phyloP scores from a whole-genome alignment of 495 filamentous ascomycete genomes.

The Penicillium canescens region DNA sequence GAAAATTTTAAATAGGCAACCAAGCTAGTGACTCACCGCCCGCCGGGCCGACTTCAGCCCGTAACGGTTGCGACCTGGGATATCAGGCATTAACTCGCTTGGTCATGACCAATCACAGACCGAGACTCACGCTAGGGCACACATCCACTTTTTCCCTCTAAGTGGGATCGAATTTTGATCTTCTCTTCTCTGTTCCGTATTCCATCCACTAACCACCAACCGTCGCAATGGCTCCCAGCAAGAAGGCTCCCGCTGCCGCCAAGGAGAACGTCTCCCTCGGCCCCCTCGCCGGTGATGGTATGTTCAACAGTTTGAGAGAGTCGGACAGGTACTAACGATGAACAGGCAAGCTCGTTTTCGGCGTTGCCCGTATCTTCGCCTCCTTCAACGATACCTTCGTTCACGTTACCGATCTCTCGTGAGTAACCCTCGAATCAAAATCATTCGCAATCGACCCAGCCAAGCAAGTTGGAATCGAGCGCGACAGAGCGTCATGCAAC shows the following conservation, averaged over 20 bases:
- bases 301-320: conserved; percentile 17
- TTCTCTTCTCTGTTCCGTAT: conserved; percentile 38
- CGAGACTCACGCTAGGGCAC: conserved; percentile 39
- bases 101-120: conserved; percentile 32
- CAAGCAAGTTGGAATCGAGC: conserved; percentile 3
- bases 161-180: conserved; percentile 11
- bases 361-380: conserved; percentile 98
- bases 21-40: conserved; percentile 28
- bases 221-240: conserved; percentile 70
- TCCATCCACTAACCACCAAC: conserved; percentile 44
- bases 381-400: conserved; percentile 99
- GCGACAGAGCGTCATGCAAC: not conserved
- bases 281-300: conserved; percentile 89
- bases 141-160: conserved; percentile 39
- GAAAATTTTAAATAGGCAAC: conserved; percentile 41
- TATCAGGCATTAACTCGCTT: conserved; percentile 37
- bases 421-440: conserved; percentile 41
- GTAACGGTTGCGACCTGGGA: not conserved
- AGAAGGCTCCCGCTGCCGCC: conserved; percentile 73
- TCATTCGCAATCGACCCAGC: not conserved
- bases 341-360: conserved; percentile 94
- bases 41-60: conserved; percentile 35
- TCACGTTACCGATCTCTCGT: conserved; percentile 99
- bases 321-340: not conserved
- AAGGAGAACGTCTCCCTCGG: conserved; percentile 99